Conservation (phyloP, 345 rosid species). For the Aurinia saxatilis region DNA sequence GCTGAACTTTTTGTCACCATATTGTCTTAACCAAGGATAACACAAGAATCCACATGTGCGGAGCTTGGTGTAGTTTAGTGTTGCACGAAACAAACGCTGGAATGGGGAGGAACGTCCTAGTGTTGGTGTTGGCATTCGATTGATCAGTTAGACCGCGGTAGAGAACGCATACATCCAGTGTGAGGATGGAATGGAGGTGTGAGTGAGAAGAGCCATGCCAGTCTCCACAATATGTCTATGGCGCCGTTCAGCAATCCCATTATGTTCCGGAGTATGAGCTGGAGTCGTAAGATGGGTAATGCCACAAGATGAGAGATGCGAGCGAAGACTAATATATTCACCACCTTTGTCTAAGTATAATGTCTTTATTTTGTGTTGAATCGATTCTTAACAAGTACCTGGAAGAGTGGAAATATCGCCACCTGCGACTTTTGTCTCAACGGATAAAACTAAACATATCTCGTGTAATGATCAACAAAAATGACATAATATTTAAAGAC, state of each 20-base stretch:
- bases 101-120: too few species aligned
- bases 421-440: neutral
- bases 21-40: too few species aligned
- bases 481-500: neutral
- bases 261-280: neutral
- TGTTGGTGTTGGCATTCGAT: neutral
- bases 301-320: neutral
- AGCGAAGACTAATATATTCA: neutral
- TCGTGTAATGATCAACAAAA: neutral
- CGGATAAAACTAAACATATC: neutral
- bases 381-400: neutral
- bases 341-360: neutral
- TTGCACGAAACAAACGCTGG: too few species aligned
- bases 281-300: neutral
- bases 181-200: neutral
- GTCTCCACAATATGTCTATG: neutral
- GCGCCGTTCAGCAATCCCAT: neutral
- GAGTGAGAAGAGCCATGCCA: accelerated
- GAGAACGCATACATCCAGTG: neutral
- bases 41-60: too few species aligned
- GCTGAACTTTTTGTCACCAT: too few species aligned
- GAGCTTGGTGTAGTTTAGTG: too few species aligned
- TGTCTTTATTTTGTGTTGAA: neutral
- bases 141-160: neutral
- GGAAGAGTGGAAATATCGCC: neutral